Evolutionary conservation across 352 stramenopile genomes (phyloP).

Genomic region (Globisporangium heterothallicum): DNA sequence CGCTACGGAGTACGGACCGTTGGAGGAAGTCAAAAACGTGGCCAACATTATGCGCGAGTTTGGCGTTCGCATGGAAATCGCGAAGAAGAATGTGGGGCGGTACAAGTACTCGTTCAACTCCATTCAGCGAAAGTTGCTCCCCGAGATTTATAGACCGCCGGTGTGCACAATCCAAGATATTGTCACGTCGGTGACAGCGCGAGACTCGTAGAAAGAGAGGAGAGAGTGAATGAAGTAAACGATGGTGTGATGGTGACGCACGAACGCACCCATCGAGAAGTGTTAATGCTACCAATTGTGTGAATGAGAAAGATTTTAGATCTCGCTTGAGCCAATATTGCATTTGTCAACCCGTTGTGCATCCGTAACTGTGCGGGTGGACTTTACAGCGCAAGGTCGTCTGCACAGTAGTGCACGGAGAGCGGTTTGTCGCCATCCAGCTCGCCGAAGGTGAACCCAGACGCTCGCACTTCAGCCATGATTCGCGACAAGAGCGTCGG

Average conservation of each 20-base stretch:
- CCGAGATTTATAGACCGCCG: slow-evolving; percentile 88
- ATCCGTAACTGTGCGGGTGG: no score
- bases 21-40: slow-evolving; percentile 73
- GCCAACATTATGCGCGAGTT: slow-evolving; percentile 89
- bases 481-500: slow-evolving; percentile 5
- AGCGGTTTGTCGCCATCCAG: slow-evolving; percentile 1
- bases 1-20: slow-evolving; percentile 36
- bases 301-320: neutral
- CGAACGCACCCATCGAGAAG: no score
- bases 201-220: slow-evolving; percentile 83
- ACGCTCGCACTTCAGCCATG: neutral
- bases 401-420: neutral
- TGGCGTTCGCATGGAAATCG: slow-evolving; percentile 93
- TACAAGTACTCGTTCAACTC: slow-evolving; percentile 97
- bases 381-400: neutral
- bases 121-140: slow-evolving; percentile 94
- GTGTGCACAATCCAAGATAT: slow-evolving; percentile 90
- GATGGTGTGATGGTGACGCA: no score
- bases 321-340: no score
- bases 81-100: slow-evolving; percentile 95
- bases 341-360: no score
- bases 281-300: neutral
- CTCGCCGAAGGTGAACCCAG: neutral
- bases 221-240: no score
- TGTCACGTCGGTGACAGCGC: slow-evolving; percentile 85